phyloP scores from a whole-genome alignment of 2,329 filamentous ascomycete species.

The Talaromyces sp. region DNA sequence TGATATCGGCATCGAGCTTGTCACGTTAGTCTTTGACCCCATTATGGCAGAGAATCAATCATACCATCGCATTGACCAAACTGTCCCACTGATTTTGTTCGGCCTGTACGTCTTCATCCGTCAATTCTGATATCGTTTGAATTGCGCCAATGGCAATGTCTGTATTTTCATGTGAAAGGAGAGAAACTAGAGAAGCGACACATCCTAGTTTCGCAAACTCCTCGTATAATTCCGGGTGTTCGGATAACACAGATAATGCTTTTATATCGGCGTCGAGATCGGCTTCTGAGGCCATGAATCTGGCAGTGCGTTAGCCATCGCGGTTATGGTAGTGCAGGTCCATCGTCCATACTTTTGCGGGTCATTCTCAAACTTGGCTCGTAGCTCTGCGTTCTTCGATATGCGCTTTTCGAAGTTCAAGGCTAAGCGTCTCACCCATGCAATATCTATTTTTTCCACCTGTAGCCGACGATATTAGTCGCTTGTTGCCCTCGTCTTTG shows the following conservation, averaged over 20 bases:
- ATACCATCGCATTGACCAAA: constrained; percentile 60
- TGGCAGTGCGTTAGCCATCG: constrained; percentile 22
- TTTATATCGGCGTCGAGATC: constrained; percentile 88
- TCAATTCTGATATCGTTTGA: constrained; percentile 84
- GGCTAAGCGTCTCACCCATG: constrained; percentile 77
- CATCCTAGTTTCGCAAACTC: constrained; percentile 74
- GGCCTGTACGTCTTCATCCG: constrained; percentile 84
- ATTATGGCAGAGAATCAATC: constrained; percentile 4
- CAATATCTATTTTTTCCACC: constrained; percentile 71
- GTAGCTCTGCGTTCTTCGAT: constrained; percentile 80
- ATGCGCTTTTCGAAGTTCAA: constrained; percentile 87
- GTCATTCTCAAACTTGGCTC: constrained; percentile 75
- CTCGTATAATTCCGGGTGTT: constrained; percentile 76
- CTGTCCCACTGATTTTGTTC: constrained; percentile 74
- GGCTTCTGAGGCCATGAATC: constrained; percentile 75
- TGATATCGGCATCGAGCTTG: constrained; percentile 39
- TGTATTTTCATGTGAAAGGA: constrained; percentile 92
- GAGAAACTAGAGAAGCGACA: constrained; percentile 66
- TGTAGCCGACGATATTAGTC: constrained; percentile 15
- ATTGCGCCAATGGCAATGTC: constrained; percentile 91
- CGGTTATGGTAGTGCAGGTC: neutral
- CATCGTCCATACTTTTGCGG: constrained; percentile 60
- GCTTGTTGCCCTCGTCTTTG: neutral
- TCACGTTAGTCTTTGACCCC: neutral
- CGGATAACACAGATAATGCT: constrained; percentile 74